Evolutionary conservation across 306 rosid genomes (phyloP).

Genomic region (Clitoria ternatea): DNA sequence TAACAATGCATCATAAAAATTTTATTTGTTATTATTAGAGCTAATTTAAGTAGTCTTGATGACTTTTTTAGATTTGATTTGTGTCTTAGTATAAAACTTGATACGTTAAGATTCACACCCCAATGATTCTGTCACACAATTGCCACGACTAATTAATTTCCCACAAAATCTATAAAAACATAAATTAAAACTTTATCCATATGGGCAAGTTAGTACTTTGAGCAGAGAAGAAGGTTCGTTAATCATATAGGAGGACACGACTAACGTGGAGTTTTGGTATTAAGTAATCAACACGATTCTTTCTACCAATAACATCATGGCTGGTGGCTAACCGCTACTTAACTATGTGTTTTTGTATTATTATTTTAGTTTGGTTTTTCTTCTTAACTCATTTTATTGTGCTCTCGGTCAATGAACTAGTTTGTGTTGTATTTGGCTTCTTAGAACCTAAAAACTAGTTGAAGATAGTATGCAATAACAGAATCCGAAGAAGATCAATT

Average conservation of each 20-base stretch:
- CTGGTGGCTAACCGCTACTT: constrained; percentile 19
- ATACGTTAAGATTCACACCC: too few relatives aligned
- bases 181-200: not conserved
- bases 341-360: not conserved
- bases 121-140: not conserved
- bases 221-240: not conserved
- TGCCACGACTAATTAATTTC: not conserved
- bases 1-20: not conserved
- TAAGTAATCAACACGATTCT: constrained; percentile 13
- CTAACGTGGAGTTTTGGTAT: constrained; percentile 18
- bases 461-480: not conserved
- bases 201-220: constrained; percentile 22
- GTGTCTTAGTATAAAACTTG: too few relatives aligned
- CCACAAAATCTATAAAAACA: not conserved
- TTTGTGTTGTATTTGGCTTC: constrained; percentile 17
- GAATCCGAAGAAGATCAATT: not conserved
- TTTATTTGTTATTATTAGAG: not conserved
- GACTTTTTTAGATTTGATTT: too few relatives aligned
- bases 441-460: not conserved
- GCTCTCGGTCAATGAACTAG: constrained; percentile 20
- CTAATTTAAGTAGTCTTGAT: not conserved
- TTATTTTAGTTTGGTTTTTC: not conserved
- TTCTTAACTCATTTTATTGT: constrained; percentile 4
- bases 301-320: not conserved
- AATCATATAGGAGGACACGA: not conserved